These are phyloP conservation scores for Rubroboletus pulcherrimus DNA, from an alignment of 768 basidiomycete species.

Conservation along the genomic window DNA sequence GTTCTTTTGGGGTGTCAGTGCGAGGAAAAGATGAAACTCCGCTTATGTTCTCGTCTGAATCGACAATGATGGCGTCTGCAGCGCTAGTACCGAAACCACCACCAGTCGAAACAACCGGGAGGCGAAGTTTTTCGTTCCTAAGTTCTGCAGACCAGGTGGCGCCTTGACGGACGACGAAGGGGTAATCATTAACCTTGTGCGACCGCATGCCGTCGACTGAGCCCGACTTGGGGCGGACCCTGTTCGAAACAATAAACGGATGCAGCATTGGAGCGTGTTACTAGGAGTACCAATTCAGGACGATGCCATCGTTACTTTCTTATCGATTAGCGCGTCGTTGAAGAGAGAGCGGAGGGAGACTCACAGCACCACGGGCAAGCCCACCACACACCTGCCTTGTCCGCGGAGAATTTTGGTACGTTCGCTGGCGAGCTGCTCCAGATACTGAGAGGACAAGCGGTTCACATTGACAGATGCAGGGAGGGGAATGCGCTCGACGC, in stretches of 20 bases:
- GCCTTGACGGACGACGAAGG: neutral
- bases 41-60: conserved; percentile 17
- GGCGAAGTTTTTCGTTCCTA: neutral
- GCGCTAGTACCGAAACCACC: conserved; percentile 9
- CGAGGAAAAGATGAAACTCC: neutral
- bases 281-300: conserved; percentile 27
- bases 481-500: conserved; percentile 28
- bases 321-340: conserved; percentile 4
- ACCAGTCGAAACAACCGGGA: neutral
- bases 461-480: conserved; percentile 8
- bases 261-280: neutral
- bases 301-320: conserved; percentile 26
- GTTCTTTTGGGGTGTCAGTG: neutral
- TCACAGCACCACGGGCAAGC: conserved; percentile 26
- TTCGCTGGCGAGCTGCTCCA: conserved; percentile 17
- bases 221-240: conserved; percentile 11
- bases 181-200: neutral
- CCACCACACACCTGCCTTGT: conserved; percentile 25
- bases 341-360: conserved; percentile 1
- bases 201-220: neutral
- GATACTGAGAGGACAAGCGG: conserved; percentile 5
- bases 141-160: neutral
- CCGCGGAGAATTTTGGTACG: conserved; percentile 15
- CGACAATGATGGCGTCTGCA: conserved; percentile 21
- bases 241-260: conserved; percentile 11